Base-by-base conservation (phyloP, 768 basidiomycete species). In the Podaxis sp. region DNA sequence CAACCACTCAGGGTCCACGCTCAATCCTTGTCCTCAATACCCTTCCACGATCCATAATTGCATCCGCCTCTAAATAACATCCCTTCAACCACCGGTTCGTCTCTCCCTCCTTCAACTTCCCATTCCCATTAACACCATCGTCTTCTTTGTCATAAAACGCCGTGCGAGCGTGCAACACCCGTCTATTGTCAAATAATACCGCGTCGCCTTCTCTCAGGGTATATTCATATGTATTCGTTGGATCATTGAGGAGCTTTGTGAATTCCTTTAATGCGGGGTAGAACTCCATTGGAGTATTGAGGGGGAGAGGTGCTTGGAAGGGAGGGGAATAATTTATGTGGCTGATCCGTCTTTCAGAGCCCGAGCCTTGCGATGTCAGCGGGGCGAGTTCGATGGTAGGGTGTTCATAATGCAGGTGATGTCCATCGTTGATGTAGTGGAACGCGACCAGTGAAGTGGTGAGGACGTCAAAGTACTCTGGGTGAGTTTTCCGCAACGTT, bases 291-390 rank as follows among this genome's bases (percentile, higher is more conserved):
- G 87, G 83, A 3, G 88, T 87, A 36, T 75, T 70, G 19, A 82
- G 70, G 0, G 82, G 78, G 8, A 95, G 79, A 0, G 93, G 89
- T 0, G 90, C 95, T 76, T 96, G 95, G 82, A 98, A 99, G 0
- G 95, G 96, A 0, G 96, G 96, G 1, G 92, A 90, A 74, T 96
- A 98, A 75, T 95, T 98, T 69, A 98, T 83, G 64, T 89, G 82
- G 49, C 77, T 74, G 67, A 96, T 82, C 8, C 68, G 33, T 39
- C 61, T 46, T 11, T 56, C 28, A 1, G 67, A 70, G 40, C 57
- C 54, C 26, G 65, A 52, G 33, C 33, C 9, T 12, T 60, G 38
- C 28, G 66, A 46, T 26, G 71, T 61, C 24, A 69, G 8, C 58
- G 68, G 55, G 49, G 77, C 76, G 51, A 94, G 79, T 66, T 92